Evolutionary conservation across 148 eudicot genomes (phyloP), one percentile per base, ranked within the genome.

Genomic region (Rhododendron griersonianum): DNA sequence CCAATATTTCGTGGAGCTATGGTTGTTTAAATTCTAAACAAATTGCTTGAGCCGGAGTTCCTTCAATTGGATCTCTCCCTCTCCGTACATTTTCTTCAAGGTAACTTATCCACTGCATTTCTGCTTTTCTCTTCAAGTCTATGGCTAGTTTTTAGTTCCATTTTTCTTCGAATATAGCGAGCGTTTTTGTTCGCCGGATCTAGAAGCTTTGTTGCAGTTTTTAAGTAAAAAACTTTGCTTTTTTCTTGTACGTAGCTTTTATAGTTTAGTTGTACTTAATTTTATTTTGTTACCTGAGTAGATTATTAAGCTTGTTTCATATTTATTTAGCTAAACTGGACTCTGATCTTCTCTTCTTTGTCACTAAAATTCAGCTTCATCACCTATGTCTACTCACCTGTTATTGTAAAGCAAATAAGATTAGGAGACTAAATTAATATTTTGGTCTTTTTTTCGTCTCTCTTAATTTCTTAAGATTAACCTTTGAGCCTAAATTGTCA

Each of bases 31-130:
- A 23, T 63, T 41, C 74, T 35, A n/a, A 82, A 84, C 5, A 6
- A 73, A 84, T 33, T 61, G 65, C 80, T 33, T 74, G 69, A 84
- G 35, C 39, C 47, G 69, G 7, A 81, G 51, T 23, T 75, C 28
- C 53, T 55, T 75, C 51, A 35, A 14, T 39, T 47, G 15, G 53
- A 55, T 35, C 67, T 74, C 3, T 53, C 19, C 67, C 67, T 74
- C 3, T 37, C 19, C 67, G 11, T 55, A 59, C 14, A 10, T 53
- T 75, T 59, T 5, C 15, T 53, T 55, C 30, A 6, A 35, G 86
- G 86, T 76, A 84, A 55, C 8, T 48, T 53, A 1, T 55, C 71
- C 50, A 14, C 81, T 84, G 47, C 86, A 39, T 35, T 84, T 53
- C 65, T 74, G 16, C 48, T 84, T 7, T 44, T 50, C 37, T 28